Evolutionary conservation across 495 filamentous ascomycete genomes (phyloP).

Genomic region (Baudoinia panamericana): DNA sequence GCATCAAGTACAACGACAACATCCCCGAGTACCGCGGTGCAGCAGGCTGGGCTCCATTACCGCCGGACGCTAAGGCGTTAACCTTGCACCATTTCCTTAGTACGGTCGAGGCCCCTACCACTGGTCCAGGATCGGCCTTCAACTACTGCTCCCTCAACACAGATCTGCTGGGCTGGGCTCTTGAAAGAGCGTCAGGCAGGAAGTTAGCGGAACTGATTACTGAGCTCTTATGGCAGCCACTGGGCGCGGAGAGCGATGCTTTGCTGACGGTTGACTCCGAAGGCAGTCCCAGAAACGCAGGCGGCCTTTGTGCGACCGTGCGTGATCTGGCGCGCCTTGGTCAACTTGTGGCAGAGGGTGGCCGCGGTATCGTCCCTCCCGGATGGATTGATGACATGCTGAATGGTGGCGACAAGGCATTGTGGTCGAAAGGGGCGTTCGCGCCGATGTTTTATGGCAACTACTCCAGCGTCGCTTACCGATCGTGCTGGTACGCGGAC

Average conservation of each 20-base stretch:
- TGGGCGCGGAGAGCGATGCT: slow-evolving; percentile 13
- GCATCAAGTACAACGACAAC: slow-evolving; percentile 4
- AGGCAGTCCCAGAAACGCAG: slow-evolving; percentile 9
- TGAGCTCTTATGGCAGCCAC: slow-evolving; percentile 16
- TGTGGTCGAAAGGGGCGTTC: slow-evolving; percentile 2
- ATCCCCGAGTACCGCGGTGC: slow-evolving; percentile 8
- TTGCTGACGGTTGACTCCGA: slow-evolving; percentile 2
- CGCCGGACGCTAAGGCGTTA: neutral
- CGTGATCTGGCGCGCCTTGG: slow-evolving; percentile 14
- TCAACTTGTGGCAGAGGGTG: slow-evolving; percentile 7
- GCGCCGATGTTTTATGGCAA: neutral
- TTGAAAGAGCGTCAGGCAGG: slow-evolving; percentile 5
- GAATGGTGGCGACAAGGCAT: slow-evolving; percentile 1
- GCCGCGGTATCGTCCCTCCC: slow-evolving; percentile 3
- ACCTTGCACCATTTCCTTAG: slow-evolving; percentile 9
- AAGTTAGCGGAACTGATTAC: slow-evolving; percentile 9
- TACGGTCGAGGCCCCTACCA: neutral
- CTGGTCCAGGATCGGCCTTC: slow-evolving; percentile 6
- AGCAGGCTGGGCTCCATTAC: slow-evolving; percentile 4
- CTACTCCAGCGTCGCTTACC: neutral
- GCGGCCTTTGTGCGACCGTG: slow-evolving; percentile 11
- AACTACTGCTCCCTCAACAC: slow-evolving; percentile 11
- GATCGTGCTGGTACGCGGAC: slow-evolving; percentile 1
- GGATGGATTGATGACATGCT: slow-evolving; percentile 14
- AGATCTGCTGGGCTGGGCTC: slow-evolving; percentile 12